These are phyloP conservation scores for Nitzschia sp. DNA, from an alignment of 108 stramenopile species.

Conservation along the genomic window DNA sequence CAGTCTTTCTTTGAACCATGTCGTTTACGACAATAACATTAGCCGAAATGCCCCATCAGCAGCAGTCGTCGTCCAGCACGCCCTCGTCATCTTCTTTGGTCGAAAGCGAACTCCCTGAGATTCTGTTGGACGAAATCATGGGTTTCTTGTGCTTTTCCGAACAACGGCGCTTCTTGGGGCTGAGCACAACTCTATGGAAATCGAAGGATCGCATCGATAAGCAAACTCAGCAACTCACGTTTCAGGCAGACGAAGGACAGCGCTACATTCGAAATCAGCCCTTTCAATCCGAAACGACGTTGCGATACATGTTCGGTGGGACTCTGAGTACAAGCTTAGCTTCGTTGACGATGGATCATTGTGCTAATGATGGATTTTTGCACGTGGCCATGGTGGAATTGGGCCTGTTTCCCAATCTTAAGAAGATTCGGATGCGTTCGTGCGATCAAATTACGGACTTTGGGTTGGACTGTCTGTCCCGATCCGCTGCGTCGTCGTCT, in stretches of 20 bases:
- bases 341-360: neutral
- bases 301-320: neutral
- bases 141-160: neutral
- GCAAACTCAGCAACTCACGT: neutral
- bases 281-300: neutral
- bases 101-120: constrained; percentile 11
- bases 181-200: neutral
- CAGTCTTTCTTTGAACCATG: too few species aligned
- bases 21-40: too few species aligned
- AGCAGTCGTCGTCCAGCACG: neutral
- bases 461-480: neutral
- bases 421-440: neutral
- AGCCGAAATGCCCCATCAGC: neutral
- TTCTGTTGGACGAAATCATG: constrained; percentile 11
- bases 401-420: neutral
- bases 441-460: constrained; percentile 8
- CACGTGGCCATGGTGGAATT: constrained; percentile 4
- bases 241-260: neutral
- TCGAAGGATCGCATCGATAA: neutral
- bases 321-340: neutral
- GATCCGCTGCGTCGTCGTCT: neutral
- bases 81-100: neutral
- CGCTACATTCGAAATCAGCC: neutral
- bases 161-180: neutral
- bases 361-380: neutral